Conservation (phyloP, 208 protist species). For the Kentomonas sorsogonicus region DNA sequence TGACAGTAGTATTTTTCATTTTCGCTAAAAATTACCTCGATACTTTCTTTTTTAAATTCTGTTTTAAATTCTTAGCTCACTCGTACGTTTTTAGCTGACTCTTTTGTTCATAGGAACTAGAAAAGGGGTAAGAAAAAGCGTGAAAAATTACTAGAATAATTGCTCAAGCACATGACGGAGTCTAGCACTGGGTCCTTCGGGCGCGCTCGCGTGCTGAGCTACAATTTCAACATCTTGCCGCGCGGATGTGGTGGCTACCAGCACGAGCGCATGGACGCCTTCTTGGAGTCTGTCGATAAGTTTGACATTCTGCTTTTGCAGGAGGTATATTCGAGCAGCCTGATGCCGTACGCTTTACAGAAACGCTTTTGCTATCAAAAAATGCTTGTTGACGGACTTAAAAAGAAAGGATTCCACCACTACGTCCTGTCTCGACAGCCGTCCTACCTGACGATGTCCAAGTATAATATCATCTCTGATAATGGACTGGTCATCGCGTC, state of each 20-base stretch:
- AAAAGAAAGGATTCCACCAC: constrained; percentile 67
- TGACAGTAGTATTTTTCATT: too few species aligned
- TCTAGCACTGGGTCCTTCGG: too few species aligned
- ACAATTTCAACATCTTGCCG: constrained; percentile 89
- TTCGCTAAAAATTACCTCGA: too few species aligned
- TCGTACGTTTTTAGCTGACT: too few species aligned
- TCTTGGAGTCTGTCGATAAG: constrained; percentile 50
- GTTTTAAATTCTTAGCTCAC: too few species aligned
- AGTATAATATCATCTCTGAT: constrained; percentile 67
- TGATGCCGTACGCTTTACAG: constrained; percentile 76
- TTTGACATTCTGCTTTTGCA: constrained; percentile 86
- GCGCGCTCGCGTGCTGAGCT: constrained; percentile 77
- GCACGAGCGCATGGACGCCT: constrained; percentile 73
- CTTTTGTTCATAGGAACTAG: too few species aligned
- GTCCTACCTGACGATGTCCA: constrained; percentile 78
- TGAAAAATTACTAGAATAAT: not conserved
- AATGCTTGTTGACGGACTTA: constrained; percentile 62
- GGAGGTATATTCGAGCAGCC: constrained; percentile 78
- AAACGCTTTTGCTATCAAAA: constrained; percentile 71
- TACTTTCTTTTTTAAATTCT: too few species aligned
- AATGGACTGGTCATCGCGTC: constrained; percentile 87
- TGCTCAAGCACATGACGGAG: too few species aligned
- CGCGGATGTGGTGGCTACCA: constrained; percentile 75
- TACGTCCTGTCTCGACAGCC: constrained; percentile 83
- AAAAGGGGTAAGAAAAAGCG: too few species aligned